Conservation (phyloP, 2,329 filamentous ascomycete species). For the Trichoderma oligosporum region DNA sequence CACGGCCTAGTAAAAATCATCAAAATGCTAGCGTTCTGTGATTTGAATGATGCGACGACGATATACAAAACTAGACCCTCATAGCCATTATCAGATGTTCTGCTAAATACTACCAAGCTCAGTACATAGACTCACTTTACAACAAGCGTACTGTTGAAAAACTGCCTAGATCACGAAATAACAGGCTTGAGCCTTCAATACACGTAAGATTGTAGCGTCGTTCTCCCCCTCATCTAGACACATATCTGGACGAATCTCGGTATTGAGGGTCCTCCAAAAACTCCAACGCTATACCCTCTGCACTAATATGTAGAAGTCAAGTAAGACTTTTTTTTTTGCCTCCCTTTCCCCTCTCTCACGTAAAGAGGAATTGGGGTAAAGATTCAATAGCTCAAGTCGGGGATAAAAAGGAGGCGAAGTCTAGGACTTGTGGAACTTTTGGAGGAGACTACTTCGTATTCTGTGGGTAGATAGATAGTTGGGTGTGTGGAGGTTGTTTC, state of each 20-base stretch:
- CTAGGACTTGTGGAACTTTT: not conserved
- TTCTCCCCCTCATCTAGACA: not conserved
- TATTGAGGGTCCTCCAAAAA: not conserved
- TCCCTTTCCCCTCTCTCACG: not conserved
- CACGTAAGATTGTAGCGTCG: slow-evolving; percentile 4
- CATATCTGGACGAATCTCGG: slow-evolving; percentile 7
- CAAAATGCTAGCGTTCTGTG: too few relatives aligned
- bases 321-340: not conserved
- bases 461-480: too few relatives aligned
- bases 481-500: too few relatives aligned
- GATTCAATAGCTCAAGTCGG: not conserved
- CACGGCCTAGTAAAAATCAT: too few relatives aligned
- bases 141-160: not conserved
- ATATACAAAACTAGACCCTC: too few relatives aligned
- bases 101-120: too few relatives aligned
- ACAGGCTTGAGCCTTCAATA: not conserved
- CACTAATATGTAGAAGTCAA: not conserved
- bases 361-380: not conserved
- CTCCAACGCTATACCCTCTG: too few relatives aligned
- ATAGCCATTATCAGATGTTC: too few relatives aligned
- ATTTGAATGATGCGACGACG: too few relatives aligned
- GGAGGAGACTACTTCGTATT: not conserved
- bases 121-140: too few relatives aligned
- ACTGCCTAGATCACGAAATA: not conserved
- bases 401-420: not conserved